These are phyloP conservation scores for Eutrema japonicum DNA, from an alignment of 345 rosid species.

Conservation along the genomic window DNA sequence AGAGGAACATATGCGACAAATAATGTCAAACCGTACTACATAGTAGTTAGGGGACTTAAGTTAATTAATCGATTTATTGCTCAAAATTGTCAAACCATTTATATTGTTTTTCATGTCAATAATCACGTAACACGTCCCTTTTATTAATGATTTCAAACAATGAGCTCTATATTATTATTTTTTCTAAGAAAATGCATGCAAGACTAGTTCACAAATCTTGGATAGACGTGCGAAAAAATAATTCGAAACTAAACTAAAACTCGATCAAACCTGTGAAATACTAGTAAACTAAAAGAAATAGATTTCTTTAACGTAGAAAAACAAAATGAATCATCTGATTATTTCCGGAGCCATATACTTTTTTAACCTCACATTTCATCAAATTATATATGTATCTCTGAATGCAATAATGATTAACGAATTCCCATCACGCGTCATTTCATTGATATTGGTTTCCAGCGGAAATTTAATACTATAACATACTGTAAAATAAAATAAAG, in stretches of 20 bases:
- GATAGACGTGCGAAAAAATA: background rate
- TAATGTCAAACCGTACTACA: constrained; percentile 26
- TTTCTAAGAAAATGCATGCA: constrained; percentile 11
- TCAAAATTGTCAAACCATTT: constrained; percentile 36
- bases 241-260: constrained; percentile 1
- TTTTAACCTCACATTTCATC: background rate
- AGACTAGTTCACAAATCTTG: constrained; percentile 14
- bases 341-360: background rate
- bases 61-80: background rate
- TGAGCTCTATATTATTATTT: background rate
- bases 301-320: background rate
- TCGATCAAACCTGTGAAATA: background rate
- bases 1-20: constrained; percentile 23
- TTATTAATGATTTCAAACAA: constrained; percentile 14
- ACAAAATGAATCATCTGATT: background rate
- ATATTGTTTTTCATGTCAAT: constrained; percentile 32
- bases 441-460: constrained; percentile 34
- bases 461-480: constrained; percentile 7
- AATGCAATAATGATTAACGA: background rate
- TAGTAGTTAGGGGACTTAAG: constrained; percentile 8
- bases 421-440: background rate
- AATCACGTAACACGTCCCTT: constrained; percentile 23
- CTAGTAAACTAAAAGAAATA: background rate
- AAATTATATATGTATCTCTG: constrained; percentile 3
- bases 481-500: constrained; percentile 4